A percentile compares a stretch with the other conserved stretches of the same genome.
Evolutionary conservation across 306 rosid genomes (phyloP).

Genomic region (Chamaecrista fasciculata): DNA sequence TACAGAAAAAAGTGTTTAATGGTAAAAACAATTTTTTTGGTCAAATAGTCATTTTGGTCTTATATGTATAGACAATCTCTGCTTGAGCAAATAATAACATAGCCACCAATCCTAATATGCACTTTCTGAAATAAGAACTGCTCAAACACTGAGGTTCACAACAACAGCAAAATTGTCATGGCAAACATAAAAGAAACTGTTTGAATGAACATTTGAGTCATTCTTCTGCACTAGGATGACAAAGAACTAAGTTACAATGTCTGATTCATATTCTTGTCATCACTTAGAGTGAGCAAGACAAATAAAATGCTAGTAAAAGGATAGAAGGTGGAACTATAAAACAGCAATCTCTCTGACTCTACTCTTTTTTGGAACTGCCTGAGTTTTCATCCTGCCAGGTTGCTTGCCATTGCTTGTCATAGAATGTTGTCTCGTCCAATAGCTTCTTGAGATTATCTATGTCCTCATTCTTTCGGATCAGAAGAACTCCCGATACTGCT

Average conservation of each 20-base stretch:
- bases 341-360: slow-evolving; percentile 36
- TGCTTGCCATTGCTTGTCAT: slow-evolving; percentile 99
- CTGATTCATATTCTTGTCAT: background rate
- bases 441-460: slow-evolving; percentile 74
- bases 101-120: background rate
- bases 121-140: background rate
- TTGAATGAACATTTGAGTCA: background rate
- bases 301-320: background rate
- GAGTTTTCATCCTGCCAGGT: slow-evolving; percentile 90
- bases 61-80: background rate
- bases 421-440: slow-evolving; percentile 84
- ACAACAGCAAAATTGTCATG: background rate
- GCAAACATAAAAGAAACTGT: background rate
- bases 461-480: slow-evolving; percentile 92
- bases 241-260: background rate
- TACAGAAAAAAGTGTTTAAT: too few species aligned
- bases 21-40: too few species aligned
- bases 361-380: slow-evolving; percentile 45
- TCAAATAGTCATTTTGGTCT: too few species aligned
- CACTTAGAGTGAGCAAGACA: background rate
- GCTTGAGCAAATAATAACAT: background rate
- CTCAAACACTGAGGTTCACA: background rate
- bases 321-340: background rate
- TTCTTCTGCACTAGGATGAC: slow-evolving; percentile 3
- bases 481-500: slow-evolving; percentile 86